Base-by-base conservation (phyloP, 768 basidiomycete genomes). In the Boletus tylopilopsis region DNA sequence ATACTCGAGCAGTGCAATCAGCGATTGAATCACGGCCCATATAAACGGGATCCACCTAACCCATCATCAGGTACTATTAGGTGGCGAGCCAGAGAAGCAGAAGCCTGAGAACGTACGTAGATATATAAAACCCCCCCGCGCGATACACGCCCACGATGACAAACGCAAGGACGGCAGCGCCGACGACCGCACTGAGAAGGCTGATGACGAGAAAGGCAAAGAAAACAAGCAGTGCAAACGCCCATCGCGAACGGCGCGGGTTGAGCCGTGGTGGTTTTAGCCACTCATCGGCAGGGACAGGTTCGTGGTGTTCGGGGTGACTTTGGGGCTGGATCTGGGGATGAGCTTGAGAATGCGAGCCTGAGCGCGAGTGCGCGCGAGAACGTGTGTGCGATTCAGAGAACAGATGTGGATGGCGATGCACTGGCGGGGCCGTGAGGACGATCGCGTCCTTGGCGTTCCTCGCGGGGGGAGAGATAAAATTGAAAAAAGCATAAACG, bases 151-250 rank as follows among this genome's bases (percentile, higher is more conserved):
- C 71, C 11, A 64, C 64, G 19, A 75, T 60, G 7, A 73, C 59
- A 49, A 67, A 73, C 5, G 71, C 72, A 6, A 73, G 57, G 5
- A 76, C 57, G 2, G 72, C 68, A 1, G 73, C 67, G 9, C 73
- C 67, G 3, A 72, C 44, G 5, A 75, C 69, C 1, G 75, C 73
- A 6, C 71, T 72, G 0, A 62, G 42, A 7, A 75, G 47, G n/a
- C 72, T 67, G 15, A 65, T 40, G 2, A 51, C 34, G 5, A 71
- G 62, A 45, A 73, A 76, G 0, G 56, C 41, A 10, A 76, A 18
- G 5, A 73, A 49, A n/a, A 76, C 71, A 21, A 76, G 64, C 7
- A 76, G 29, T 2, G 72, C 67, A 30, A 76, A 75, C 2, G 67
- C 65, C 45, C 68, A 47, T 8, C 73, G 61, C 22, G 75, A 74